These are phyloP conservation scores for Pestalotiopsis sp. DNA, from an alignment of 2,329 filamentous ascomycete species.

Conservation along the genomic window DNA sequence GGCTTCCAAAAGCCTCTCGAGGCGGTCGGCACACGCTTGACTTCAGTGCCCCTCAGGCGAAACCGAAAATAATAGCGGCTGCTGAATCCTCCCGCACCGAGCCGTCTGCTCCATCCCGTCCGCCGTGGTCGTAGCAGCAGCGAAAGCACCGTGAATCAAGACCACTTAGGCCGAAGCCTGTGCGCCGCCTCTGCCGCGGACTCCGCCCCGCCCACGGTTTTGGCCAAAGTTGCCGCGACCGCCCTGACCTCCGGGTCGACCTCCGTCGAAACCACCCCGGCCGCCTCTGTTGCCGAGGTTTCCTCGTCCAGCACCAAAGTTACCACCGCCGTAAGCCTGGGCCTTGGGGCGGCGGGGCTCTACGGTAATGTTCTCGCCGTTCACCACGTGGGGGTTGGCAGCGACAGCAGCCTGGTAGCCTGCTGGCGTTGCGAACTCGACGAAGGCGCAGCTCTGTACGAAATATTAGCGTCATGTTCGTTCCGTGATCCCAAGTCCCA, in stretches of 20 bases:
- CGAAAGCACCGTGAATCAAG: neutral
- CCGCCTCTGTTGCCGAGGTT: constrained; percentile 60
- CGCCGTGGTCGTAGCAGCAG: neutral
- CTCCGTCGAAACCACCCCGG: constrained; percentile 65
- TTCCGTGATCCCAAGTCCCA: neutral
- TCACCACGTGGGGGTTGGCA: constrained; percentile 84
- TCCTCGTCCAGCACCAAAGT: constrained; percentile 65
- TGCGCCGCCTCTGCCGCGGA: constrained; percentile 63
- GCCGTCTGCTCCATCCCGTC: neutral
- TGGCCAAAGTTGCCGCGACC: constrained; percentile 73
- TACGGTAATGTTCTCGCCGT: constrained; percentile 79
- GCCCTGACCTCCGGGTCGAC: constrained; percentile 62
- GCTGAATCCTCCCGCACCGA: neutral
- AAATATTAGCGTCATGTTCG: constrained; percentile 23
- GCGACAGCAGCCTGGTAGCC: constrained; percentile 82
- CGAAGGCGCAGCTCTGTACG: constrained; percentile 88
- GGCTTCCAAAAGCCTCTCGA: no score
- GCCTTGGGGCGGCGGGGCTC: constrained; percentile 86
- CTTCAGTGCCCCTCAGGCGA: no score
- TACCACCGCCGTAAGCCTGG: constrained; percentile 70
- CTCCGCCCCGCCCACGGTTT: constrained; percentile 68
- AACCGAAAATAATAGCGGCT: neutral
- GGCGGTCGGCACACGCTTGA: no score
- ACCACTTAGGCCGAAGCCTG: constrained; percentile 50
- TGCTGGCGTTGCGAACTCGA: constrained; percentile 82